These are phyloP conservation scores for Neurospora sp. DNA, from an alignment of 495 filamentous ascomycete species.

Conservation along the genomic window DNA sequence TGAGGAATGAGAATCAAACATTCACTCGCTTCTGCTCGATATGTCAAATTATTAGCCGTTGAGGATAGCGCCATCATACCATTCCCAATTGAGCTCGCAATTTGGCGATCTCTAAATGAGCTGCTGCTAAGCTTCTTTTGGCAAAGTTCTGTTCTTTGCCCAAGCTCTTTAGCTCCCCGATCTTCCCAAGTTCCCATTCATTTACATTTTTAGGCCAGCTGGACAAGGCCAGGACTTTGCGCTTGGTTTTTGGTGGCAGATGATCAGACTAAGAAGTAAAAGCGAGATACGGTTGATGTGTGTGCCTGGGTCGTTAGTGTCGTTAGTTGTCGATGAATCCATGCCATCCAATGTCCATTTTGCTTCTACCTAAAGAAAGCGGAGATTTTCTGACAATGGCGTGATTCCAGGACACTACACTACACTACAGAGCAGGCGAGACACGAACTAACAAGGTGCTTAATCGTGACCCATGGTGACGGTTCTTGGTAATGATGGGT, in stretches of 20 bases:
- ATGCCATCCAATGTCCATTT: background rate
- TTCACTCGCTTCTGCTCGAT: background rate
- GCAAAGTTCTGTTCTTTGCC: background rate
- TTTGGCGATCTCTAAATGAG: background rate
- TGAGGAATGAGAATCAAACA: background rate
- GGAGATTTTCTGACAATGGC: background rate
- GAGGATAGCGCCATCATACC: background rate
- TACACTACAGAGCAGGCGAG: background rate
- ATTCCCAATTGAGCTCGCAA: background rate
- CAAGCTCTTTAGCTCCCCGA: background rate
- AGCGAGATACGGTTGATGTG: background rate
- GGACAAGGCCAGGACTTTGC: background rate
- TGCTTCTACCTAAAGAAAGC: background rate
- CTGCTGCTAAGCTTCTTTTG: background rate
- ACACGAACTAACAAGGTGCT: background rate
- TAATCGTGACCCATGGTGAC: background rate
- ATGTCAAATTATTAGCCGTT: background rate
- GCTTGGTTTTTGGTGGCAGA: background rate
- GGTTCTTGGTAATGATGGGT: background rate
- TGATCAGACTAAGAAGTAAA: background rate
- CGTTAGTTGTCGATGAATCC: background rate
- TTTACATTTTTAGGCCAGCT: background rate
- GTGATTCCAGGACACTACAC: background rate
- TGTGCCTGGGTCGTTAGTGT: background rate
- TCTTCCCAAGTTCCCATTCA: background rate